Conservation (phyloP, 2,329 filamentous ascomycete species). For the Penicillium sp. region DNA sequence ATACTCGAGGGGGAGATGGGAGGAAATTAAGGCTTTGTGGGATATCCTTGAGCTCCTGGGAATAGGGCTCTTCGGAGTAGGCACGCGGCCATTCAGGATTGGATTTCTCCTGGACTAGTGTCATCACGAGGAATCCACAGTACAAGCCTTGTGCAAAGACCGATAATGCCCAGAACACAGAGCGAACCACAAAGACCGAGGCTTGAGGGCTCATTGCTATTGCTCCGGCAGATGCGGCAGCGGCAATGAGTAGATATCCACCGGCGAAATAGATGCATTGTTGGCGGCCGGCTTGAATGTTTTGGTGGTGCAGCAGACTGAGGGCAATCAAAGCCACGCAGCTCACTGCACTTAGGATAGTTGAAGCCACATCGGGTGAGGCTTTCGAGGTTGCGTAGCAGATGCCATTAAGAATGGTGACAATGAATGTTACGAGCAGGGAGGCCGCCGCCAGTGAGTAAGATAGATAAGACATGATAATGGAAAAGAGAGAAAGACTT, state of each 20-base stretch:
- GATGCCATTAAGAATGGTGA: slow-evolving; percentile 33
- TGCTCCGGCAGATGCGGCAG: slow-evolving; percentile 29
- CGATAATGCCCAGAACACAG: slow-evolving; percentile 37
- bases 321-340: slow-evolving; percentile 27
- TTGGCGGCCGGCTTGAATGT: slow-evolving; percentile 14
- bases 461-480: slow-evolving; percentile 19
- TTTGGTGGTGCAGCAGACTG: slow-evolving; percentile 20
- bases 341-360: slow-evolving; percentile 28
- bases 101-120: slow-evolving; percentile 12
- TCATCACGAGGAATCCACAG: slow-evolving; percentile 30
- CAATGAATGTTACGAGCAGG: slow-evolving; percentile 25
- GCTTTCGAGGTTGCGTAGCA: slow-evolving; percentile 27
- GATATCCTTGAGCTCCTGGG: slow-evolving; percentile 27
- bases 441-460: slow-evolving; percentile 30
- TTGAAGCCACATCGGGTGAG: slow-evolving; percentile 25
- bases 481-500: slow-evolving; percentile 4
- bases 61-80: slow-evolving; percentile 24
- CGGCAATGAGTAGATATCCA: slow-evolving; percentile 30
- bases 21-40: slow-evolving; percentile 15
- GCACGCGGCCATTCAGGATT: slow-evolving; percentile 24
- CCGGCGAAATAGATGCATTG: slow-evolving; percentile 19
- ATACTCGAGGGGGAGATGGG: slow-evolving; percentile 12
- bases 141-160: slow-evolving; percentile 34
- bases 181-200: slow-evolving; percentile 37
- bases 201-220: slow-evolving; percentile 24